Conservation (phyloP, 2,329 filamentous ascomycete genomes). For the Zymoseptoria tritici region DNA sequence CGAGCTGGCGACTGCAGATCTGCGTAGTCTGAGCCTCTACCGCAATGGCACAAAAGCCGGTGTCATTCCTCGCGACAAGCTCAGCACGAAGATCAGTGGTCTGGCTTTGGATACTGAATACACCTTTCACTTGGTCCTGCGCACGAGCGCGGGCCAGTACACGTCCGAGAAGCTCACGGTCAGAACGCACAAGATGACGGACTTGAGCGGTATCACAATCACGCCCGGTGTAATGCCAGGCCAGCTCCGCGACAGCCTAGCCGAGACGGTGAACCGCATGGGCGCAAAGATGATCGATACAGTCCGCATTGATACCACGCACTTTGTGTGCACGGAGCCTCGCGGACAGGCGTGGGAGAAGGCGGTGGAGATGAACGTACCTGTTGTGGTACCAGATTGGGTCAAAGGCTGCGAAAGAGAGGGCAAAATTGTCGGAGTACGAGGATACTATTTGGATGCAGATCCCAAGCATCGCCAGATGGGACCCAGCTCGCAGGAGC, state of each 20-base stretch:
- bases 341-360: constrained; percentile 89
- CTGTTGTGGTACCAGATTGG: constrained; percentile 94
- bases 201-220: constrained; percentile 89
- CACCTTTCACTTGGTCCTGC: constrained; percentile 83
- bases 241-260: constrained; percentile 63
- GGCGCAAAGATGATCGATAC: constrained; percentile 85
- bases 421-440: constrained; percentile 85
- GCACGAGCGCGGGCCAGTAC: constrained; percentile 83
- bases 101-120: constrained; percentile 96
- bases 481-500: constrained; percentile 33
- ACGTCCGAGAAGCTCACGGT: constrained; percentile 76
- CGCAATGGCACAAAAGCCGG: constrained; percentile 96
- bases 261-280: constrained; percentile 72
- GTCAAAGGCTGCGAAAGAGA: constrained; percentile 91
- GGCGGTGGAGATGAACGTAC: constrained; percentile 95
- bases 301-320: constrained; percentile 93
- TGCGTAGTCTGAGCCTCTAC: constrained; percentile 83
- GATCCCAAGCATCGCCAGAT: constrained; percentile 56
- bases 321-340: constrained; percentile 95
- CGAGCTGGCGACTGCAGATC: constrained; percentile 81
- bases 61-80: constrained; percentile 84
- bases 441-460: constrained; percentile 93
- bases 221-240: constrained; percentile 79
- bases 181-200: constrained; percentile 96
- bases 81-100: constrained; percentile 93